Evolutionary conservation across 2,329 filamentous ascomycete species (phyloP), one percentile per base, ranked within the genome.

Genomic region (Ceratocystis albifundus): DNA sequence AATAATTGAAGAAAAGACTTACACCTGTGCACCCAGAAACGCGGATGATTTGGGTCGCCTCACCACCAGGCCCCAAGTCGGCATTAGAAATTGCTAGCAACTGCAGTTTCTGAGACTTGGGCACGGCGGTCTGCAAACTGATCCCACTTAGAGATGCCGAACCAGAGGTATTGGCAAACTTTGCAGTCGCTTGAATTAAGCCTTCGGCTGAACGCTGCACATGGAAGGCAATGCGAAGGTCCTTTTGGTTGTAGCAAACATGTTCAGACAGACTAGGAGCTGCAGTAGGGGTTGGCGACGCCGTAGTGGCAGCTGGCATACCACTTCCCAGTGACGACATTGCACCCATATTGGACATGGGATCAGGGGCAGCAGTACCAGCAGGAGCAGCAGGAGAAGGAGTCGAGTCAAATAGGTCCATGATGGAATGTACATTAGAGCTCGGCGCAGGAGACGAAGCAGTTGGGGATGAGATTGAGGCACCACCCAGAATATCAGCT

Each of bases 21-120:
- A 97, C 94, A 73, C 91, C 94, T 77, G 87, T 91, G 71, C 89
- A 87, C 69, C 89, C 87, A 68, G 84, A 84, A 68, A 99, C 85
- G 73, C 90, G 88, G 90, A 99, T 96, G 72, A 86, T 82, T 77
- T 97, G 94, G 68, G 88, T 91, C 17, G 91, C 93, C 74, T 96
- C 91, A 53, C 87, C 84, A 15, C 90, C 90, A 5, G 86, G 84
- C 12, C 80, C 84, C 55, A 99, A 74, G 41, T 95, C 89, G 3
- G 86, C 78, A 70, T 84, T 89, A 70, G 90, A 96, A 70, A 99
- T 96, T 67, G 88, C 90, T 74, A 95, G 88, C 70, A 99, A 78
- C 74, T 96, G 91, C 72, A 99, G 77, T 75, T 94, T 96, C 77
- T 99, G 94, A 57, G 89, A 90, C 77, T 97, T 99, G 7, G 94